phyloP scores from a whole-genome alignment of 306 rosid genomes.

The Castanea sativa region DNA sequence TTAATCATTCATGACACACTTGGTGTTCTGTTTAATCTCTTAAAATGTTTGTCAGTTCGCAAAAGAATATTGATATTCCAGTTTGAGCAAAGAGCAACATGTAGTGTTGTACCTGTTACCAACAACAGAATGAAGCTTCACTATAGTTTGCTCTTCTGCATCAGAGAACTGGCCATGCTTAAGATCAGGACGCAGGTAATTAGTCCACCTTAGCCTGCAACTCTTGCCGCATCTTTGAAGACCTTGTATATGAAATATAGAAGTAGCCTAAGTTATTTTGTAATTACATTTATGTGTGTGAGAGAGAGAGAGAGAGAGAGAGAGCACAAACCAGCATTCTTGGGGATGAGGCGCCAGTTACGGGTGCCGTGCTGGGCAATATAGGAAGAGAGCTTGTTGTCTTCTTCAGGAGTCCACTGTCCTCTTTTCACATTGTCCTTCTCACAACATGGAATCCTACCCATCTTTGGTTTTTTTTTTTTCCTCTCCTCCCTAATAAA shows the following conservation, averaged over 20 bases:
- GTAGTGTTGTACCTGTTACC: constrained; percentile 64
- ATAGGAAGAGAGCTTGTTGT: constrained; percentile 80
- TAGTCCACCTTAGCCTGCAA: constrained; percentile 87
- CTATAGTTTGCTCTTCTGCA: constrained; percentile 80
- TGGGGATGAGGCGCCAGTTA: constrained; percentile 64
- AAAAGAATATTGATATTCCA: background rate
- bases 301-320: background rate
- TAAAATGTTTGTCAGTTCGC: background rate
- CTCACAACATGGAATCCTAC: constrained; percentile 89
- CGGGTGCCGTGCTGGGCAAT: constrained; percentile 67
- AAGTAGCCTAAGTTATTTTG: background rate
- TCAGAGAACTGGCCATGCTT: constrained; percentile 89
- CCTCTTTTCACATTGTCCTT: constrained; percentile 80
- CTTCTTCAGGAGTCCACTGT: constrained; percentile 98
- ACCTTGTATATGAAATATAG: constrained; percentile 32
- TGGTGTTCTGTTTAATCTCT: background rate
- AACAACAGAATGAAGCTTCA: constrained; percentile 85
- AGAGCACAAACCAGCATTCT: constrained; percentile 46
- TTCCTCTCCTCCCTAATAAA: background rate
- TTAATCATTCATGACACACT: no score
- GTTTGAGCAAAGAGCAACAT: background rate
- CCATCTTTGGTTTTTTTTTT: constrained; percentile 46
- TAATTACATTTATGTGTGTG: background rate
- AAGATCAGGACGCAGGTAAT: constrained; percentile 87
- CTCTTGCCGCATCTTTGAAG: constrained; percentile 92